These are phyloP conservation scores for Albophoma yamanashiensis DNA, from an alignment of 2,329 filamentous ascomycete genomes.

Conservation along the genomic window DNA sequence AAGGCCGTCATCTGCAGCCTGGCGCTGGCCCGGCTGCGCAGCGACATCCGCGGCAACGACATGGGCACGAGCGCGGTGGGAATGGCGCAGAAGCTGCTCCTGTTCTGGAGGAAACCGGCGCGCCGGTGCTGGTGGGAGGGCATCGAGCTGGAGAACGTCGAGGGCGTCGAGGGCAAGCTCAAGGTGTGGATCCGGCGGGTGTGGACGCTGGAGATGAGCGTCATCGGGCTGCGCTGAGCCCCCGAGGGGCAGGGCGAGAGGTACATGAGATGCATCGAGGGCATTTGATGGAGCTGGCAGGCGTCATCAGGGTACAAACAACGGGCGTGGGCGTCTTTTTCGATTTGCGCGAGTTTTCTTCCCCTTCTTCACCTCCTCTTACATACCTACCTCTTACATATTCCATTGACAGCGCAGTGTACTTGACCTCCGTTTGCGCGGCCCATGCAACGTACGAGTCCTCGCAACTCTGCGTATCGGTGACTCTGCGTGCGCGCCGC, in stretches of 20 bases:
- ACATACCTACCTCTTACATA: neutral
- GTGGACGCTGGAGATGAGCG: conserved; percentile 98
- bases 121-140: conserved; percentile 99
- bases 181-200: conserved; percentile 98
- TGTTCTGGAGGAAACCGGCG: conserved; percentile 97
- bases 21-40: conserved; percentile 82
- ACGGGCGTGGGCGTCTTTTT: neutral
- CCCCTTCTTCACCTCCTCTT: neutral
- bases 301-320: conserved; percentile 5
- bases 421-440: neutral
- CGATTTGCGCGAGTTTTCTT: neutral
- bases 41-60: conserved; percentile 76
- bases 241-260: neutral
- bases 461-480: neutral
- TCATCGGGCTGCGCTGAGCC: conserved; percentile 57
- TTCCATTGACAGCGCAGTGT: neutral
- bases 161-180: conserved; percentile 80
- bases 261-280: neutral
- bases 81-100: conserved; percentile 94
- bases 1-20: conserved; percentile 98
- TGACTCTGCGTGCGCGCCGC: neutral
- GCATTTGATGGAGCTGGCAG: conserved; percentile 4
- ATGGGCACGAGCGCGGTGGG: conserved; percentile 72
- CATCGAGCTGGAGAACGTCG: conserved; percentile 79
- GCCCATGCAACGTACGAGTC: no score